Evolutionary conservation across 495 filamentous ascomycete genomes (phyloP).

Genomic region (Aspergillus campestris): DNA sequence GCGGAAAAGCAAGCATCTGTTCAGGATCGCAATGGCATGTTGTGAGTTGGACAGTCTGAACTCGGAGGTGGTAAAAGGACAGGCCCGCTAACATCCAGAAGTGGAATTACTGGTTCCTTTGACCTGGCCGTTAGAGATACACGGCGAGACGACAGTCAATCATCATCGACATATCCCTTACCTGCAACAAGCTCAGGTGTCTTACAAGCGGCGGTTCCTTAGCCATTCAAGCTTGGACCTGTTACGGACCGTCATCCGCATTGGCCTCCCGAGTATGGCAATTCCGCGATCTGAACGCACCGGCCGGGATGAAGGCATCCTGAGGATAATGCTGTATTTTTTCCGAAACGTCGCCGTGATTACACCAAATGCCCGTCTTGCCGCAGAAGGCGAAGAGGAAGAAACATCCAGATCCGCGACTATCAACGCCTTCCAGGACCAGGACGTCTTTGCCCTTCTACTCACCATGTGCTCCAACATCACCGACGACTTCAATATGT

Average conservation of each 20-base stretch:
- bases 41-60: constrained; percentile 28
- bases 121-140: constrained; percentile 87
- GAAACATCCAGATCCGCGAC: constrained; percentile 82
- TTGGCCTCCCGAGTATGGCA: constrained; percentile 84
- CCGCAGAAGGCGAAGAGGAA: constrained; percentile 66
- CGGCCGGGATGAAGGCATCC: constrained; percentile 80
- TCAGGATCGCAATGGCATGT: constrained; percentile 75
- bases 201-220: constrained; percentile 83
- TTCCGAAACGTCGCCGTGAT: constrained; percentile 85
- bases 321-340: constrained; percentile 84
- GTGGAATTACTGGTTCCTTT: constrained; percentile 88
- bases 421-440: constrained; percentile 78
- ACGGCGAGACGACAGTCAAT: constrained; percentile 79
- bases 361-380: constrained; percentile 50
- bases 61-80: too few relatives aligned
- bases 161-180: constrained; percentile 86
- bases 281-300: constrained; percentile 65
- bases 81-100: constrained; percentile 15
- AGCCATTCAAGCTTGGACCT: constrained; percentile 69
- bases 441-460: constrained; percentile 81
- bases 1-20: constrained; percentile 62
- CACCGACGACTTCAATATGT: constrained; percentile 80
- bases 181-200: constrained; percentile 74
- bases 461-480: constrained; percentile 84
- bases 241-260: constrained; percentile 66